Percentiles rank a stretch among this genome's conserved stretches.
Conservation (phyloP, 2,329 filamentous ascomycete genomes). For the Colletotrichum truncatum region DNA sequence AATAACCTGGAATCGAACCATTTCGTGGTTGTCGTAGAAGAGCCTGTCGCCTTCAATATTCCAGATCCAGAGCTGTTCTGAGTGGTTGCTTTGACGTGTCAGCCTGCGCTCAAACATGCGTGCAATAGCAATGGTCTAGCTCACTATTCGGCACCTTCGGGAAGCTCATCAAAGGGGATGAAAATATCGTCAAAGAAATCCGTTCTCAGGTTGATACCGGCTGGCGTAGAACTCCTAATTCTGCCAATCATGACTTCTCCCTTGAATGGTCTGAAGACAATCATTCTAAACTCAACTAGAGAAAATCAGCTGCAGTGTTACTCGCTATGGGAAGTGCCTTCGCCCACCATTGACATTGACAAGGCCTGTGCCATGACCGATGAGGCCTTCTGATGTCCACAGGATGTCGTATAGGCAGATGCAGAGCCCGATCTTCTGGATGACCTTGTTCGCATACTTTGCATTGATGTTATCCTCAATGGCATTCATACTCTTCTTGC, state of each 20-base stretch:
- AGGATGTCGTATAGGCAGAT: conserved; percentile 93
- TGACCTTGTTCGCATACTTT: conserved; percentile 96
- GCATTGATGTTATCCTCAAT: conserved; percentile 97
- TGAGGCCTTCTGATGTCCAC: conserved; percentile 89
- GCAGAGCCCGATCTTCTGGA: conserved; percentile 93
- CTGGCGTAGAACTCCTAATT: conserved; percentile 77
- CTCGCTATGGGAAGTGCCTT: too few relatives aligned
- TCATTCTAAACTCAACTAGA: conserved; percentile 87
- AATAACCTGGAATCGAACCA: conserved; percentile 86
- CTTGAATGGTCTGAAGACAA: conserved; percentile 96
- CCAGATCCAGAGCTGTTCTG: conserved; percentile 88
- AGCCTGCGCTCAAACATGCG: conserved; percentile 23
- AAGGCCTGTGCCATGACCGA: conserved; percentile 89
- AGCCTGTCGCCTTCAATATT: conserved; percentile 76
- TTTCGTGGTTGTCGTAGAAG: conserved; percentile 91
- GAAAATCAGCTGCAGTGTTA: conserved; percentile 22
- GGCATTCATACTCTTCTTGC: conserved; percentile 81
- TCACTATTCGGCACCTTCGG: conserved; percentile 81
- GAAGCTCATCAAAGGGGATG: conserved; percentile 77
- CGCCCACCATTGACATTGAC: conserved; percentile 89
- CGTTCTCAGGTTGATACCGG: conserved; percentile 81
- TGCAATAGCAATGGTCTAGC: conserved; percentile 39
- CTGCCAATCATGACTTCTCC: conserved; percentile 89
- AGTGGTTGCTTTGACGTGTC: conserved; percentile 66
- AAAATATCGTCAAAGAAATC: conserved; percentile 97